Percentiles rank a stretch among this genome's conserved stretches.
phyloP scores from a whole-genome alignment of 345 rosid genomes.

The Stellera chamaejasme region DNA sequence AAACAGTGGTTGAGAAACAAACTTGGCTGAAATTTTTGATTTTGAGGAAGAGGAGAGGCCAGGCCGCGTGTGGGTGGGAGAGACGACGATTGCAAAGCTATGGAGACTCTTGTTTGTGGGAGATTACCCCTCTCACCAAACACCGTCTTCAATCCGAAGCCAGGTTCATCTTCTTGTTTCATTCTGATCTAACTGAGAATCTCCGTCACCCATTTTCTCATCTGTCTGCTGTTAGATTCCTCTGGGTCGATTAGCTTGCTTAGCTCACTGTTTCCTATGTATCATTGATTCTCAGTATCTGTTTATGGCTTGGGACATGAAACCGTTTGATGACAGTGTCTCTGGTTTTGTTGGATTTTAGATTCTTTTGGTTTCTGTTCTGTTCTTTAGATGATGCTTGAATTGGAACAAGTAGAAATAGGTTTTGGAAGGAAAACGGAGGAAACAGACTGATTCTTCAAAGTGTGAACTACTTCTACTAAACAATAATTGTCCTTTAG shows the following conservation, averaged over 20 bases:
- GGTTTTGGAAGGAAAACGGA: too few species aligned
- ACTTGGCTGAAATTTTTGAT: not conserved
- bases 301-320: too few species aligned
- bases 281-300: too few species aligned
- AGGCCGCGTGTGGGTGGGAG: conserved; percentile 9
- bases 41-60: not conserved
- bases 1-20: not conserved
- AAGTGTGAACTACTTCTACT: too few species aligned
- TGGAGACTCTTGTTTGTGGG: conserved; percentile 74
- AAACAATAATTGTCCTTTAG: too few species aligned
- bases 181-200: conserved; percentile 7
- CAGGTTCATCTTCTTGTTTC: conserved; percentile 32
- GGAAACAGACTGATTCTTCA: too few species aligned
- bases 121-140: conserved; percentile 65
- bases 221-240: not conserved
- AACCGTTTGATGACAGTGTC: too few species aligned
- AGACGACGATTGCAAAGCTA: conserved; percentile 20
- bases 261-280: not conserved
- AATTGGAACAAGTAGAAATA: too few species aligned
- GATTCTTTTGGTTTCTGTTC: too few species aligned
- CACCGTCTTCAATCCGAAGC: conserved; percentile 45
- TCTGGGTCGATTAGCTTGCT: conserved; percentile 3
- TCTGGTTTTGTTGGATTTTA: too few species aligned
- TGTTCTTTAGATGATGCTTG: too few species aligned
- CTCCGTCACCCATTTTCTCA: too few species aligned